Evolutionary conservation across 495 filamentous ascomycete species (phyloP).

Genomic region (Trichoderma gamsii): DNA sequence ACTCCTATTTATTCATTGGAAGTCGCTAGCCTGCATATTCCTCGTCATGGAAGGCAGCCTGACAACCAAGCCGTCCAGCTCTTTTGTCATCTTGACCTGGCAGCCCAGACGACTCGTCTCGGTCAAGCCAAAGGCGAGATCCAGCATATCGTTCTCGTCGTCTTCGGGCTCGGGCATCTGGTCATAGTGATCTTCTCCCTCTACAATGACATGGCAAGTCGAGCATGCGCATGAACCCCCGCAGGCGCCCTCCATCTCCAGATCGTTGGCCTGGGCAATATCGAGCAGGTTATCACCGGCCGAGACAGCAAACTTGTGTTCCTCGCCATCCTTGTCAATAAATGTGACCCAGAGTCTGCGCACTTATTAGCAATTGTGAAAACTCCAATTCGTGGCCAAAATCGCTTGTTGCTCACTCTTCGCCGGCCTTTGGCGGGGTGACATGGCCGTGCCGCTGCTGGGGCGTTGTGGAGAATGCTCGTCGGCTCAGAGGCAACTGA

Average conservation of each 20-base stretch:
- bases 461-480: conserved; percentile 59
- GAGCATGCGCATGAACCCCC: conserved; percentile 95
- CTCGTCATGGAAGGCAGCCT: conserved; percentile 87
- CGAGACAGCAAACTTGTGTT: conserved; percentile 68
- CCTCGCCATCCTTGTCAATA: conserved; percentile 82
- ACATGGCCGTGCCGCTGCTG: conserved; percentile 67
- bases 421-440: conserved; percentile 79
- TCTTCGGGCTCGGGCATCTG: conserved; percentile 88
- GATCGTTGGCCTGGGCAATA: conserved; percentile 87
- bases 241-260: conserved; percentile 98
- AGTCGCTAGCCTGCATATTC: conserved; percentile 93
- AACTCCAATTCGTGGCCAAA: neutral
- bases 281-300: conserved; percentile 89
- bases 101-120: conserved; percentile 95
- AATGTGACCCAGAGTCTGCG: conserved; percentile 81
- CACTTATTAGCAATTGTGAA: conserved; percentile 12
- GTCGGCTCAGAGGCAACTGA: conserved; percentile 17
- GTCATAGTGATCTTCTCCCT: conserved; percentile 77
- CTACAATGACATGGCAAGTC: conserved; percentile 93
- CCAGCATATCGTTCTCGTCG: conserved; percentile 99
- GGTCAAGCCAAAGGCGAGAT: conserved; percentile 89
- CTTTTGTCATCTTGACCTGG: conserved; percentile 85
- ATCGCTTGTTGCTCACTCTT: conserved; percentile 60
- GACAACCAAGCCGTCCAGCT: conserved; percentile 79
- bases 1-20: conserved; percentile 41